A percentile compares a stretch with the other conserved stretches of the same genome.
Conservation (phyloP, 805 yeast species). For the Saccharomycopsis lassenensis region DNA sequence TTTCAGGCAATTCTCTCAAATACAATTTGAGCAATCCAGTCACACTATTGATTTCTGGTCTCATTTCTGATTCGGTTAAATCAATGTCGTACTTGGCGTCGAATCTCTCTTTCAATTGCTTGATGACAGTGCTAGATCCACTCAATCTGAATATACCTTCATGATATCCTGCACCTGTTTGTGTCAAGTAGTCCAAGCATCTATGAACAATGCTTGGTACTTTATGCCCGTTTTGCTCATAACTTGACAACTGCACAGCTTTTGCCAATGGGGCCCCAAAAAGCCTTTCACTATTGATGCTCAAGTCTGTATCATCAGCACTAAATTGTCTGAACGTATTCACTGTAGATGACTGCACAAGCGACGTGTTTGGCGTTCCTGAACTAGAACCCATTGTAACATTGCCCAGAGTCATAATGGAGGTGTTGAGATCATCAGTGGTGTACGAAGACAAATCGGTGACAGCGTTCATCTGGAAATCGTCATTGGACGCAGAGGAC, state of each 20-base stretch:
- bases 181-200: conserved; percentile 57
- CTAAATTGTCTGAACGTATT: too few relatives aligned
- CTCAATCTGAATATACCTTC: conserved; percentile 88
- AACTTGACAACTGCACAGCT: conserved; percentile 42
- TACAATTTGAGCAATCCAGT: conserved; percentile 80
- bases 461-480: conserved; percentile 17
- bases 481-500: too few relatives aligned
- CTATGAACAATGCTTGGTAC: conserved; percentile 68
- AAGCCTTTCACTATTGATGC: conserved; percentile 32
- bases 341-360: too few relatives aligned
- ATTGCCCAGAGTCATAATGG: too few relatives aligned
- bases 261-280: conserved; percentile 57
- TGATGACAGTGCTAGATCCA: conserved; percentile 75
- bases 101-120: conserved; percentile 56
- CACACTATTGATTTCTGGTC: conserved; percentile 72
- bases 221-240: conserved; percentile 31
- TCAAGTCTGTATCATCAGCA: too few relatives aligned
- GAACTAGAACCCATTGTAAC: too few relatives aligned
- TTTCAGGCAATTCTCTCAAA: conserved; percentile 63
- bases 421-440: not conserved
- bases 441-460: conserved; percentile 14
- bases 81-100: conserved; percentile 62
- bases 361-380: too few relatives aligned
- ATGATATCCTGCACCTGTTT: conserved; percentile 63
- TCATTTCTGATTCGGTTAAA: conserved; percentile 29